Percentiles rank a stretch among this genome's conserved stretches.
Conservation (phyloP, 768 basidiomycete species). For the Gymnopilus junonius region DNA sequence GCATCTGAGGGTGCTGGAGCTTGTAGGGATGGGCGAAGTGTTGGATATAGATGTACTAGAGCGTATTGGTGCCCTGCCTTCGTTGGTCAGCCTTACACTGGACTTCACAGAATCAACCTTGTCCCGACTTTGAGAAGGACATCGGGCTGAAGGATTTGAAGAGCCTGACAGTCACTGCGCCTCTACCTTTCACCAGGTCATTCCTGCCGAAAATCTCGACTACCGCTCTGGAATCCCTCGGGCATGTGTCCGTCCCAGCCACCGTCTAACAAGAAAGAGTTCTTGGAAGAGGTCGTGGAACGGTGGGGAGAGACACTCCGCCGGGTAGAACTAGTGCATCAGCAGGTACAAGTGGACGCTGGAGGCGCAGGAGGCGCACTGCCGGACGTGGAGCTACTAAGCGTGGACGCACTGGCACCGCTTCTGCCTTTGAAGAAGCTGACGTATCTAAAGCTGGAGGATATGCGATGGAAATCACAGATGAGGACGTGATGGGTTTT, state of each 20-base stretch:
- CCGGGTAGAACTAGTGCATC: constrained; percentile 28
- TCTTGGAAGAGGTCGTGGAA: constrained; percentile 22
- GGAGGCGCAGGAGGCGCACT: not conserved
- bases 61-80: constrained; percentile 26
- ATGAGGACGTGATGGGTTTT: constrained; percentile 27
- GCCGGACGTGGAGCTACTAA: constrained; percentile 14
- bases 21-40: constrained; percentile 31
- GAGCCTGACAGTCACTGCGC: constrained; percentile 29
- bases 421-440: constrained; percentile 26
- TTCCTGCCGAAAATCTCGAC: constrained; percentile 29
- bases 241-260: constrained; percentile 16
- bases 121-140: constrained; percentile 19
- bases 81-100: constrained; percentile 28
- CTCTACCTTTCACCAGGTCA: constrained; percentile 23
- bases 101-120: constrained; percentile 30
- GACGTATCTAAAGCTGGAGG: constrained; percentile 30
- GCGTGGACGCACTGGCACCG: constrained; percentile 22
- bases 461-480: constrained; percentile 28
- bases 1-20: constrained; percentile 25
- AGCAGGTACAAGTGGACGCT: constrained; percentile 13
- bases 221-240: constrained; percentile 24
- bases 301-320: constrained; percentile 29
- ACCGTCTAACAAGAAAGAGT: constrained; percentile 23
- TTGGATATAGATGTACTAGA: constrained; percentile 27
- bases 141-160: constrained; percentile 30